Base-by-base conservation (phyloP, 106 monocot genomes). In the Gastrodia elata region DNA sequence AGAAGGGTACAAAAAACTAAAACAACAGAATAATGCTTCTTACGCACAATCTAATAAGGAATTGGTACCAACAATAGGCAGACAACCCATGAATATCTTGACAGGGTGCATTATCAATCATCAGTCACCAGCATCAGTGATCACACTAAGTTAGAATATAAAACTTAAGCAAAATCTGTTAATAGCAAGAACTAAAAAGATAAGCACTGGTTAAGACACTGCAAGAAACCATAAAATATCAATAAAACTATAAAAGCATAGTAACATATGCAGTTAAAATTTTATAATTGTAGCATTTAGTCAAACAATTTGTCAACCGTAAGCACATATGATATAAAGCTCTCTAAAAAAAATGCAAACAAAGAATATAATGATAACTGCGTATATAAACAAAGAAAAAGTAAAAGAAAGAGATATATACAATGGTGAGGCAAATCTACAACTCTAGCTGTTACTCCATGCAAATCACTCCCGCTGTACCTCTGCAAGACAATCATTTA, bases 361-460 rank as follows among this genome's bases (percentile, higher is more conserved):
- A 61, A 61, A 11, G 13, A 61, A 33, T 11, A 28, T 5, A 61
- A 22, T 61, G 30, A 28, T 61, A 61, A 28, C 30, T n/a, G 2
- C 61, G 32, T 13, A 61, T 61, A 10, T 61, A 67, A 67, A 67
- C 11, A 36, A 61, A 9, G 1, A 67, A 18, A 10, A 33, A 37
- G 36, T 38, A 68, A 73, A 78, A 35, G 9, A 65, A 73, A 24
- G 52, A 58, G 18, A 46, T 67, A 69, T 91, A 71, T 93, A 98
- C 97, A 98, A 72, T 93, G 88, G 70, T 91, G 91, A 83, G 97
- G 97, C 93, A 98, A 88, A 78, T 98, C 93, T 39, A 91, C 49
- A 79, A 98, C 88, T 92, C 89, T 93, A 55, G 97, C 93, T 2
- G 86, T 93, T 25, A 91, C 85, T 32, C 97, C 97, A 80, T 91